Evolutionary conservation across 345 rosid genomes (phyloP).

Genomic region (Acer negundo): DNA sequence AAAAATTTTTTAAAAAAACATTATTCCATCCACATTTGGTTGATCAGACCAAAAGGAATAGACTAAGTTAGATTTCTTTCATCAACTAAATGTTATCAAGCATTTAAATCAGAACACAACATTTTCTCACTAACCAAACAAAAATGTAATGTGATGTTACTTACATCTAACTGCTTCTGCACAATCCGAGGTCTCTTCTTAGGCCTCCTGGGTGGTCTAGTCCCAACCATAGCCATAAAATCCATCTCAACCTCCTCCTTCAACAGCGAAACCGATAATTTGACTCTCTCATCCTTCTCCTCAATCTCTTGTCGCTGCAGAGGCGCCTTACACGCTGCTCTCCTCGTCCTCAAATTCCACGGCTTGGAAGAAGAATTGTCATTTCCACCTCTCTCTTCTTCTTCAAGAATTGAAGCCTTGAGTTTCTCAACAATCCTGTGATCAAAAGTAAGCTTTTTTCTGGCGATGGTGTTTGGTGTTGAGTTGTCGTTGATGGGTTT

Average conservation of each 20-base stretch:
- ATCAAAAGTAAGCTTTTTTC: conserved; percentile 16
- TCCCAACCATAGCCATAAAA: conserved; percentile 48
- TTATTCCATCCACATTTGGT: too few species aligned
- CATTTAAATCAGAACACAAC: too few species aligned
- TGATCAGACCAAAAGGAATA: too few species aligned
- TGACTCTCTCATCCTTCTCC: conserved; percentile 37
- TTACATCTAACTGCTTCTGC: conserved; percentile 71
- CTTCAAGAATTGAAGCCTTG: conserved; percentile 37
- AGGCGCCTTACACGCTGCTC: conserved; percentile 50
- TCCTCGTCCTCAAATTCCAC: conserved; percentile 78
- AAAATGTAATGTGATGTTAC: neutral
- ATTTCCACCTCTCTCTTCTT: conserved; percentile 13
- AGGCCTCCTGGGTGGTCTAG: conserved; percentile 58
- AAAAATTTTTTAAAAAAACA: too few species aligned
- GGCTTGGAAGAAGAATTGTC: conserved; percentile 34
- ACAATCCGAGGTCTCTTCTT: conserved; percentile 63
- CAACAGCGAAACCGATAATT: conserved; percentile 52
- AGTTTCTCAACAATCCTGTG: neutral
- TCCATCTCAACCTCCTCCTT: conserved; percentile 72
- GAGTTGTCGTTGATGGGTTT: conserved; percentile 6
- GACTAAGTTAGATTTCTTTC: too few species aligned
- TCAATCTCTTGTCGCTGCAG: too few species aligned
- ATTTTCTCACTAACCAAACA: neutral
- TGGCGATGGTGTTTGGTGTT: conserved; percentile 4
- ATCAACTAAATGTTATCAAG: too few species aligned